Evolutionary conservation across 345 rosid species (phyloP).

Genomic region (Arabidopsis arenosa): DNA sequence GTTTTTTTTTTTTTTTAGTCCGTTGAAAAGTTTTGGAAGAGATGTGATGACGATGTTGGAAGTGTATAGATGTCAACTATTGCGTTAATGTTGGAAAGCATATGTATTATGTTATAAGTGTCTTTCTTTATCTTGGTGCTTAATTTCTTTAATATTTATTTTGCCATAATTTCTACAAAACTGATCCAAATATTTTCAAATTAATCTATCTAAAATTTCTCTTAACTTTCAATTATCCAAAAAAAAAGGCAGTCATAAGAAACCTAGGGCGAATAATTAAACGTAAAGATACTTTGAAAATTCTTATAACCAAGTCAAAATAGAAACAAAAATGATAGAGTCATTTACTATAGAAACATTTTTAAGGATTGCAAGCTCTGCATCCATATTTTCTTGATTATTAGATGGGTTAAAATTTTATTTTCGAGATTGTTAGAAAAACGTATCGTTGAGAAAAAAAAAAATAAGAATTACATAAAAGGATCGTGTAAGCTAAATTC

Average conservation of each 20-base stretch:
- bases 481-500: too few species aligned
- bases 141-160: background rate
- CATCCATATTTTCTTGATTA: background rate
- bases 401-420: background rate
- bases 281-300: background rate
- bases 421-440: background rate
- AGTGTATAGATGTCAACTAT: constrained; percentile 30
- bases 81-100: constrained; percentile 14
- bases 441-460: too few species aligned
- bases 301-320: background rate
- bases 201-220: background rate
- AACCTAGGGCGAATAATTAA: background rate
- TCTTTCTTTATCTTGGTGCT: background rate
- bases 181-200: background rate
- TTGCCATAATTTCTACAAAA: constrained; percentile 1
- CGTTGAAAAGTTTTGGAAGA: constrained; percentile 22
- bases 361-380: background rate
- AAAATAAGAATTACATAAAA: too few species aligned
- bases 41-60: constrained; percentile 29
- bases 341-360: too few species aligned
- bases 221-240: background rate
- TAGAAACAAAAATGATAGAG: too few species aligned
- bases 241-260: background rate
- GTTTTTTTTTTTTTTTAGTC: constrained; percentile 4
- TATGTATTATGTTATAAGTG: constrained; percentile 13